Evolutionary conservation across 108 stramenopile species (phyloP).

Genomic region (Chaetoceros tenuissimus): DNA sequence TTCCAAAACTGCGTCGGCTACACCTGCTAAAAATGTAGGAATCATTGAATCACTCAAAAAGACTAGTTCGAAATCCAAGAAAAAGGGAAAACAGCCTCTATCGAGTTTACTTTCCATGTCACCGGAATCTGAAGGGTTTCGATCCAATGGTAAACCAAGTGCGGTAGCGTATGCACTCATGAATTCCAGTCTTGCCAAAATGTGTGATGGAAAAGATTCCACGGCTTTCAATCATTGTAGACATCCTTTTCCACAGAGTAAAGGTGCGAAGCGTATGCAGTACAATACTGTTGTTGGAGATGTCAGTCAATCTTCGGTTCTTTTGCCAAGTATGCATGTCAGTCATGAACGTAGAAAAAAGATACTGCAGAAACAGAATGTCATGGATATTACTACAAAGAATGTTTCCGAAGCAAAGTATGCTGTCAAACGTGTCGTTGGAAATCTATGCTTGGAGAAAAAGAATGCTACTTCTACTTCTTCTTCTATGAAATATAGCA

Average conservation of each 20-base stretch:
- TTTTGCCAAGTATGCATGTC: neutral
- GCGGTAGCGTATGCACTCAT: slow-evolving; percentile 53
- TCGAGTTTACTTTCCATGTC: slow-evolving; percentile 40
- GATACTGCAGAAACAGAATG: too few relatives aligned
- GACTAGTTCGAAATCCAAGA: neutral
- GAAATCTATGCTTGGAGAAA: neutral
- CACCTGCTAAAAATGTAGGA: too few relatives aligned
- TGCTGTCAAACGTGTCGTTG: neutral
- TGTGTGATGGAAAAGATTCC: neutral
- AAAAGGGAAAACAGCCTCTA: neutral
- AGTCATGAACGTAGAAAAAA: neutral
- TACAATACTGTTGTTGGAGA: neutral
- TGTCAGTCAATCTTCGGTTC: neutral
- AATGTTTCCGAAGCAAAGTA: too few relatives aligned
- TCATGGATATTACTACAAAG: too few relatives aligned
- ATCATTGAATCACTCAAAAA: too few relatives aligned
- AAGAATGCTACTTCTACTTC: neutral
- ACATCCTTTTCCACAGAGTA: neutral
- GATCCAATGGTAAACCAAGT: slow-evolving; percentile 24
- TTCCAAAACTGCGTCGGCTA: too few relatives aligned
- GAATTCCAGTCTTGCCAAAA: neutral
- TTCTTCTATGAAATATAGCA: neutral
- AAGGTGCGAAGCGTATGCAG: neutral
- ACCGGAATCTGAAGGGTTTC: slow-evolving; percentile 45
- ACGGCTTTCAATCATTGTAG: neutral